Conservation (phyloP, 140 eudicot species). For the Senecio squalidus region DNA sequence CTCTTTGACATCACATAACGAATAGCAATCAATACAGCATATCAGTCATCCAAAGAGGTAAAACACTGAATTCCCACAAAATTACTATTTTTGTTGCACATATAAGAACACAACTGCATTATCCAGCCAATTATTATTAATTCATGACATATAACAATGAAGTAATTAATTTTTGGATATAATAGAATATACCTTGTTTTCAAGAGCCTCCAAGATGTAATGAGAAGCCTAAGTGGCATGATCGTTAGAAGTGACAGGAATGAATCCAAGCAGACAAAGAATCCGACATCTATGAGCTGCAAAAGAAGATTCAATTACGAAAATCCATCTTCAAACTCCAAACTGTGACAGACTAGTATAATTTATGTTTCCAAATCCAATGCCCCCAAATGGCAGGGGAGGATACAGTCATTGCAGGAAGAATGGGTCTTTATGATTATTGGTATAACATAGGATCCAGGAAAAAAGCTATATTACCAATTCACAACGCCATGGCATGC, state of each 20-base stretch:
- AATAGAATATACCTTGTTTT: conserved; percentile 51
- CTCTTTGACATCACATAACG: not conserved
- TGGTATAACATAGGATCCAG: no score
- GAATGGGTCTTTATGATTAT: not conserved
- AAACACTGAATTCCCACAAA: no score
- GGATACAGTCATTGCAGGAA: conserved; percentile 6
- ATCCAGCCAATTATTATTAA: no score
- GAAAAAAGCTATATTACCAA: conserved; percentile 51
- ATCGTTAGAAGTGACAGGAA: conserved; percentile 79
- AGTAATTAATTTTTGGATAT: conserved; percentile 8
- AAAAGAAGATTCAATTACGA: conserved; percentile 23
- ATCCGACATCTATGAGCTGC: conserved; percentile 90
- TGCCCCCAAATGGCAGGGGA: conserved; percentile 5
- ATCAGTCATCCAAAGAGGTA: not conserved
- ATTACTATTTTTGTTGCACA: no score
- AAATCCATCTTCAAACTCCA: no score
- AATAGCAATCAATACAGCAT: not conserved
- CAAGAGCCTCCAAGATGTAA: conserved; percentile 58
- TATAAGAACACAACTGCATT: no score
- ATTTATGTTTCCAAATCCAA: no score
- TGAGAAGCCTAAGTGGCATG: conserved; percentile 75
- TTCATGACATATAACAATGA: no score
- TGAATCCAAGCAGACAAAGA: conserved; percentile 88
- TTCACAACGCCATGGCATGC: conserved; percentile 99
- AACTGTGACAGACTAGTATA: no score